Evolutionary conservation across 805 yeast species (phyloP), one percentile per base, ranked within the genome.

Genomic region (Ogataea ganodermae): DNA sequence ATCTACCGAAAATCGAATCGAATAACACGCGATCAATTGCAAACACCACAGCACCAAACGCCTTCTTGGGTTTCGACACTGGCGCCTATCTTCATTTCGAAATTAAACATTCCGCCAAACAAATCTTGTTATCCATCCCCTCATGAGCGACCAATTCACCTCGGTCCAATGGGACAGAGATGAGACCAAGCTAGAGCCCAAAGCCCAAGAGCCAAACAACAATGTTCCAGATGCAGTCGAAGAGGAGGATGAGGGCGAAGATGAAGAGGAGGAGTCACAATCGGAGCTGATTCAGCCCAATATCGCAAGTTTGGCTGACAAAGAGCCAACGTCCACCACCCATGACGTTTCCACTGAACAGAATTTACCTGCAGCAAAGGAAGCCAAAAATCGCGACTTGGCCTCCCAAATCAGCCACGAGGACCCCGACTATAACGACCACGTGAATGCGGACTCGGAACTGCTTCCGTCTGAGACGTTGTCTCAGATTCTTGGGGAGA

Each of bases 101-200:
- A 30, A 30, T 12, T 18, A 5, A 22, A 33, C 23, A 33, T 20
- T 20, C 36, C 14, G 36, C 36, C 14, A 33, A 33, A 9, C 23
- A 17, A 17, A 18, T 10, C 13, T n/a, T 8, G 6, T 23, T 33
- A 3, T 33, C 27, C 27, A 24, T 33, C 7, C 17, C 35, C 6
- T 9, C 36, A 66, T 66, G 69, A 37, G 58, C 42, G 82, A 78
- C 53, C 78, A 78, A 53, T 79, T 79, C 58, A 76, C 81, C 1
- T 79, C 83, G 23, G 76, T 79, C 41, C 80, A 74, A 55, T 79
- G 80, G 81, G 83, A 79, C 56, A 68, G 79, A 49, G 79, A 69
- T 23, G 79, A 72, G 9, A 36, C 33, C 14, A 7, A 38, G 27
- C 44, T 24, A 20, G 28, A 24, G 35, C 10, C 35, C 5, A 41